Conservation (phyloP, 2,329 filamentous ascomycete genomes). For the Talaromyces sp. region DNA sequence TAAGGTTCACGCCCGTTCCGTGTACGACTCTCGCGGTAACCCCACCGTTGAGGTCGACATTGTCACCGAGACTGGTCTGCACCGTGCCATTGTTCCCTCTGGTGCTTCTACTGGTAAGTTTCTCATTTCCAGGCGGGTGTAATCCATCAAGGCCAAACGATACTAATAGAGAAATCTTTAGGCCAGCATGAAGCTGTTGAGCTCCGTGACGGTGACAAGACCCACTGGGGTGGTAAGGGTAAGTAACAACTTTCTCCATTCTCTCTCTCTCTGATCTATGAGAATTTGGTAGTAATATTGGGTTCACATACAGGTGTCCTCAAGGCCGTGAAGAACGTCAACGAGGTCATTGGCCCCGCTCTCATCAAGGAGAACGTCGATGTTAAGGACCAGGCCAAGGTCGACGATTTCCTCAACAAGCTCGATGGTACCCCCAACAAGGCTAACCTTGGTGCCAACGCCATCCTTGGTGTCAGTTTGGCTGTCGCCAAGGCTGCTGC, state of each 20-base stretch:
- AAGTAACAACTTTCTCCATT: slow-evolving; percentile 21
- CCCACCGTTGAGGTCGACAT: slow-evolving; percentile 98
- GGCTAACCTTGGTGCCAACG: slow-evolving; percentile 84
- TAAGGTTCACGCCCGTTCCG: slow-evolving; percentile 88
- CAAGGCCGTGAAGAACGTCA: slow-evolving; percentile 86
- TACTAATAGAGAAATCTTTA: slow-evolving; percentile 39
- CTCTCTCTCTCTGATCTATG: not conserved
- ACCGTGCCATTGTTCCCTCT: slow-evolving; percentile 96
- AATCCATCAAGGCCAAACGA: slow-evolving; percentile 21
- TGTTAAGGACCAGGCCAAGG: slow-evolving; percentile 81
- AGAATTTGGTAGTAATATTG: not conserved
- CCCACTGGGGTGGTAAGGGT: slow-evolving; percentile 84
- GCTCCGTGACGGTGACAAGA: slow-evolving; percentile 87
- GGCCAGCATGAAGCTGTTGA: slow-evolving; percentile 89
- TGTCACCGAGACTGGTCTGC: slow-evolving; percentile 92
- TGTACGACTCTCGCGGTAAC: slow-evolving; percentile 98
- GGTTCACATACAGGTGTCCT: slow-evolving; percentile 56
- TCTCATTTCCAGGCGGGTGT: not conserved
- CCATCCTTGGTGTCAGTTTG: slow-evolving; percentile 82
- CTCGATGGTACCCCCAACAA: slow-evolving; percentile 86
- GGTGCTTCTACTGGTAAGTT: slow-evolving; percentile 88
- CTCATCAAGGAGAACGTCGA: slow-evolving; percentile 81
- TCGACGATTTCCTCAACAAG: slow-evolving; percentile 82
- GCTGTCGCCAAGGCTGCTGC: slow-evolving; percentile 86
- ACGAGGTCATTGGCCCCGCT: slow-evolving; percentile 75